Evolutionary conservation across 129 eudicot genomes (phyloP), one percentile per base, ranked within the genome.

Genomic region (Escallonia herrerae): DNA sequence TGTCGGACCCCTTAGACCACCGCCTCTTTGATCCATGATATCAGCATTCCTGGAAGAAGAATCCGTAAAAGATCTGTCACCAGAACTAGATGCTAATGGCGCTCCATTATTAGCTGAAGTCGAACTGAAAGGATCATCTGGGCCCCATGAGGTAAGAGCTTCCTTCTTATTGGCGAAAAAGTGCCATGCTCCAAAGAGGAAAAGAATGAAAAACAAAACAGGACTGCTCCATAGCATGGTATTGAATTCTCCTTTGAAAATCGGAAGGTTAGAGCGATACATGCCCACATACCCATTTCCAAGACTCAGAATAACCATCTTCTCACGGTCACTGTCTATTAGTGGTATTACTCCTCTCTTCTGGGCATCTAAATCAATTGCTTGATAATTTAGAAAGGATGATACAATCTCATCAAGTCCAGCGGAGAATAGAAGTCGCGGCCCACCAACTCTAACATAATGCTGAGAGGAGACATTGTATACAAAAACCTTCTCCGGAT

Each of bases 91-190:
- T 51, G 76, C 83, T 58, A 71, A 38, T n/a, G 95, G 86, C 47
- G 87, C 84, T 70, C 84, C 96, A 42, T 65, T 78, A 11, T 84
- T 60, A 14, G 48, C 76, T 2, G 79, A 67, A 12, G 61, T 58
- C 6, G 85, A 76, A 51, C 38, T 58, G 48, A 89, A 84, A 3
- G 95, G 99, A 54, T 94, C 99, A 67, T 94, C 99, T 1, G 99
- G 97, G 50, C 95, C 97, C 99, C 99, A 94, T 0, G 95, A 84
- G 56, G 90, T 86, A 65, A 86, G 89, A 8, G 86, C 90, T 62
- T 86, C 99, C 83, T 89, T 94, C 70, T 94, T 94, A 62, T 86
- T 84, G 9, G 97, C 99, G 49, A 94, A 94, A 72, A 89, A 94
- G 59, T 86, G 95, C 87, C 89, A 94, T 4, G 97, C 97, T 6